These are phyloP conservation scores for Priceomyces carsonii DNA, from an alignment of 805 yeast species.

Conservation along the genomic window DNA sequence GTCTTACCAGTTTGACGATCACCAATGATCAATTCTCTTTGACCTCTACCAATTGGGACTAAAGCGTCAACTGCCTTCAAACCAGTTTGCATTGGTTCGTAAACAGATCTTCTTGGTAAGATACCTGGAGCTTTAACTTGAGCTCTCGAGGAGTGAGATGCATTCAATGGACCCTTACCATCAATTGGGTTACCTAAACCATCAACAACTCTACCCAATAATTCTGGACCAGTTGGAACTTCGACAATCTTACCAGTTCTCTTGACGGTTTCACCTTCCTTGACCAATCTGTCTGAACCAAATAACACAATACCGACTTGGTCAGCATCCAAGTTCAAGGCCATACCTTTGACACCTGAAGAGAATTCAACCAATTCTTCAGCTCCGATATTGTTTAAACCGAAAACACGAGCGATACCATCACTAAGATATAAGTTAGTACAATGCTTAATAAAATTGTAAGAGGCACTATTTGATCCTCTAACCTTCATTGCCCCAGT, in stretches of 20 bases:
- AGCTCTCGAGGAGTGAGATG: constrained; percentile 86
- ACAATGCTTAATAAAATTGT: constrained; percentile 11
- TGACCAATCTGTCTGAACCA: constrained; percentile 98
- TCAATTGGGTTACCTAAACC: constrained; percentile 99
- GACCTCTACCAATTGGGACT: constrained; percentile 99
- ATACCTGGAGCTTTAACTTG: constrained; percentile 99
- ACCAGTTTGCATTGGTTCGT: constrained; percentile 99
- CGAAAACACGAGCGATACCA: constrained; percentile 99
- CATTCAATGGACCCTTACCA: constrained; percentile 97
- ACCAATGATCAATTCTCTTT: constrained; percentile 99
- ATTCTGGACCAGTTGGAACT: constrained; percentile 97
- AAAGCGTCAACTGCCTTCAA: constrained; percentile 98
- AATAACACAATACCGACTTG: constrained; percentile 99
- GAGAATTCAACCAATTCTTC: constrained; percentile 99
- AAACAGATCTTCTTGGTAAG: constrained; percentile 97
- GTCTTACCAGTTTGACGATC: constrained; percentile 99
- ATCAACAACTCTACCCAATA: constrained; percentile 99
- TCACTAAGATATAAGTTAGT: constrained; percentile 65
- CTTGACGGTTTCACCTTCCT: constrained; percentile 99
- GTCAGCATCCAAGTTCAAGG: constrained; percentile 99
- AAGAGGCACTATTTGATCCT: too few species aligned
- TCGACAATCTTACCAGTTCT: constrained; percentile 99
- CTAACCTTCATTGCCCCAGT: too few species aligned
- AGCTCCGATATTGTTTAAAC: constrained; percentile 99
- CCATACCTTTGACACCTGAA: constrained; percentile 99